A percentile compares a stretch with the other conserved stretches of the same genome.
These are phyloP conservation scores for Cupressus sempervirens DNA, from an alignment of 75 land plant genomes.

Conservation along the genomic window DNA sequence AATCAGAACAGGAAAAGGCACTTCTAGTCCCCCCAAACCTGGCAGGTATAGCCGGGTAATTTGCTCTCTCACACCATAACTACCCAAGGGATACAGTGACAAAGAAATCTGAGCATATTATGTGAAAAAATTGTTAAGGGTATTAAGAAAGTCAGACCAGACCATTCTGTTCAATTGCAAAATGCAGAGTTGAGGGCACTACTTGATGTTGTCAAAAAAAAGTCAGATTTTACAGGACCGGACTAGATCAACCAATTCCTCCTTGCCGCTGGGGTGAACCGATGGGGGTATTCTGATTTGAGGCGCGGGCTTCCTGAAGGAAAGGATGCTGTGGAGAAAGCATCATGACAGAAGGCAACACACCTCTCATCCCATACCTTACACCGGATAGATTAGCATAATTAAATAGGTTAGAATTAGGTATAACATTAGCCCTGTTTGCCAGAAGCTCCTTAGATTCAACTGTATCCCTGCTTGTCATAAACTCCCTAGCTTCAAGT, in stretches of 20 bases:
- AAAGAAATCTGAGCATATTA: conserved; percentile 2
- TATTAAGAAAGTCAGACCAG: conserved; percentile 5
- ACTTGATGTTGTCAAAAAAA: not conserved
- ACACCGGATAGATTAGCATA: conserved; percentile 12
- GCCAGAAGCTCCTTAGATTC: conserved; percentile 16
- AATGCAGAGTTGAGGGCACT: not conserved
- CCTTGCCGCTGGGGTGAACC: conserved; percentile 43
- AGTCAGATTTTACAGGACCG: not conserved
- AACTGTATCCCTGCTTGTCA: conserved; percentile 10
- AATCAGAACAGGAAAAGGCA: not conserved
- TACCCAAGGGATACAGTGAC: conserved; percentile 1
- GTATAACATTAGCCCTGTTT: conserved; percentile 8
- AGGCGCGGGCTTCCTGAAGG: conserved; percentile 42
- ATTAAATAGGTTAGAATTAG: conserved; percentile 11
- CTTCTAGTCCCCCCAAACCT: not conserved
- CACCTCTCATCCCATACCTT: conserved; percentile 14
- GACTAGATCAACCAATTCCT: conserved; percentile 22
- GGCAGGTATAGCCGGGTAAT: conserved; percentile 1
- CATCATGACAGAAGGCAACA: conserved; percentile 39
- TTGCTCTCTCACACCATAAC: not conserved
- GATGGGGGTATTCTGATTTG: conserved; percentile 42
- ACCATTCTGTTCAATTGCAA: conserved; percentile 3
- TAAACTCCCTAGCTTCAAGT: conserved; percentile 18
- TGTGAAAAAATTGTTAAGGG: conserved; percentile 9
- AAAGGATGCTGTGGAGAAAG: conserved; percentile 28